These are phyloP conservation scores for Xylaria castorea DNA, from an alignment of 495 filamentous ascomycete species.

Conservation along the genomic window DNA sequence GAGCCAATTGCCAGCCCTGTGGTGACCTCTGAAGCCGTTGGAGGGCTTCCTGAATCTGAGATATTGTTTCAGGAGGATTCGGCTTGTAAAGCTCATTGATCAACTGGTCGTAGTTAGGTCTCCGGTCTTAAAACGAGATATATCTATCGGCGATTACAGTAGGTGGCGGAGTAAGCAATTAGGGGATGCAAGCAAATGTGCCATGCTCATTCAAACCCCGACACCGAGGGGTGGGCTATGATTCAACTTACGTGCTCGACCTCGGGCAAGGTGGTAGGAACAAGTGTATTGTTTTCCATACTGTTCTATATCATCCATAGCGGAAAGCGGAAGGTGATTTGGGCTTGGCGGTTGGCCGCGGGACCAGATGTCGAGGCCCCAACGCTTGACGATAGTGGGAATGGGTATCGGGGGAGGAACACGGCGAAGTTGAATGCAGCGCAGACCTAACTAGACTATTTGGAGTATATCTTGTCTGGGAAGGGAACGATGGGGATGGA, in stretches of 20 bases:
- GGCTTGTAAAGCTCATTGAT: constrained; percentile 75
- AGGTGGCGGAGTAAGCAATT: constrained; percentile 13
- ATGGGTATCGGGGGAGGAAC: not conserved
- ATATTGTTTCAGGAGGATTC: constrained; percentile 64
- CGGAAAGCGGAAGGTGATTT: constrained; percentile 26
- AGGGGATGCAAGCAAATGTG: not conserved
- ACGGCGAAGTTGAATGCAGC: constrained; percentile 4
- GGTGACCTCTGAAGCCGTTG: constrained; percentile 76
- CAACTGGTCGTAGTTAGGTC: constrained; percentile 51
- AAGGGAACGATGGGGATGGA: not conserved
- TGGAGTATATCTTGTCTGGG: not conserved
- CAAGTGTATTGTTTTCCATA: constrained; percentile 36
- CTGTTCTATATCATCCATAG: constrained; percentile 36
- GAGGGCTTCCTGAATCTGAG: constrained; percentile 75
- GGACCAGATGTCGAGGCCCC: not conserved
- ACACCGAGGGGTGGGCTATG: not conserved
- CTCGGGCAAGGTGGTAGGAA: constrained; percentile 37
- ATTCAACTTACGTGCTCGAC: constrained; percentile 36
- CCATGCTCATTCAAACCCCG: not conserved
- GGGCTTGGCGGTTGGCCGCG: constrained; percentile 16
- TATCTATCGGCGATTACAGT: constrained; percentile 27
- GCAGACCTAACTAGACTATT: not conserved
- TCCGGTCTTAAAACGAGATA: constrained; percentile 21
- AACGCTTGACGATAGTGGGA: not conserved
- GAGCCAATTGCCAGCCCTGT: constrained; percentile 84